Evolutionary conservation across 1,139 yeast species (phyloP).

Genomic region (Blastobotrys arbuscula): DNA sequence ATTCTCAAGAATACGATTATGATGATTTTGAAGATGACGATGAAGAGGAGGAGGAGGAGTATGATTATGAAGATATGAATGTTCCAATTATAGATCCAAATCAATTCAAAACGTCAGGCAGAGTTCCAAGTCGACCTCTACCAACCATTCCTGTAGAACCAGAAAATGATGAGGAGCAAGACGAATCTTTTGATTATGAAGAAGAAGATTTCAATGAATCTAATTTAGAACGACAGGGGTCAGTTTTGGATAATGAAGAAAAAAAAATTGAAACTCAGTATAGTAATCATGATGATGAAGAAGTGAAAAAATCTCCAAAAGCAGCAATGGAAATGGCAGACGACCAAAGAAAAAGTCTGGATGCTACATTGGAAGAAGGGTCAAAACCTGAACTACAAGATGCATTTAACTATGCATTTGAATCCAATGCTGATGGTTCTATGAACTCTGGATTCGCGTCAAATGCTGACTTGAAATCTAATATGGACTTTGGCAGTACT

Average conservation of each 20-base stretch:
- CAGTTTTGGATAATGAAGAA: slow-evolving; percentile 34
- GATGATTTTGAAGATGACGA: slow-evolving; percentile 4
- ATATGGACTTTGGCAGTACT: not conserved
- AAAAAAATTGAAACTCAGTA: slow-evolving; percentile 29
- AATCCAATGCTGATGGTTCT: not conserved
- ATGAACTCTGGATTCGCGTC: too few relatives aligned
- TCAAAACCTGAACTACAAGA: not conserved
- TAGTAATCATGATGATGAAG: slow-evolving; percentile 1
- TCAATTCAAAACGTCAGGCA: not conserved
- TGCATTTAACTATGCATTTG: not conserved
- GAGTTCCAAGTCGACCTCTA: not conserved
- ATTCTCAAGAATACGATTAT: slow-evolving; percentile 10
- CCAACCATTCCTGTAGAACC: not conserved
- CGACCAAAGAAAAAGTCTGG: slow-evolving; percentile 27
- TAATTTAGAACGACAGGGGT: slow-evolving; percentile 28
- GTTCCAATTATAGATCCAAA: not conserved
- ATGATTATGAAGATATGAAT: slow-evolving; percentile 1
- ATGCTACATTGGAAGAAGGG: slow-evolving; percentile 22
- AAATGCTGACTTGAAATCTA: not conserved
- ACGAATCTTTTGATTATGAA: not conserved
- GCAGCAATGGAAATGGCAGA: slow-evolving; percentile 30
- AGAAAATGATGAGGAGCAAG: not conserved
- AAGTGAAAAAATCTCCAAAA: not conserved
- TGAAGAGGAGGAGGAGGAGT: slow-evolving; percentile 2
- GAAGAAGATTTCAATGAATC: not conserved